These are phyloP conservation scores for Alternaria sp. DNA, from an alignment of 2,329 filamentous ascomycete genomes.

Conservation along the genomic window DNA sequence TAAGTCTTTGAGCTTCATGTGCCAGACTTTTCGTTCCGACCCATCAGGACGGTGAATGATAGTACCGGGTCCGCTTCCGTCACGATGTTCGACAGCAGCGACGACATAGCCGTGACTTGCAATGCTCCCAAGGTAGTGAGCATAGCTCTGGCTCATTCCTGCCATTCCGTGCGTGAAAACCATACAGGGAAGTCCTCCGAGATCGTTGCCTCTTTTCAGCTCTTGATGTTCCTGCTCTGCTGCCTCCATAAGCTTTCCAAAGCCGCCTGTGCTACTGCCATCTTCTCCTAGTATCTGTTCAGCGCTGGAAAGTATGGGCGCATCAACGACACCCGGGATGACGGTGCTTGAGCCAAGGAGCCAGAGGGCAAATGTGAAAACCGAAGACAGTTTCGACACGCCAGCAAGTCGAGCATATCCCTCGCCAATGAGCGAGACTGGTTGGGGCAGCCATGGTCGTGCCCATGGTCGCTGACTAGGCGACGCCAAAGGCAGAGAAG, in stretches of 20 bases:
- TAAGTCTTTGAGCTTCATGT: constrained; percentile 48
- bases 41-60: constrained; percentile 50
- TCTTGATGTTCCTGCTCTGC: constrained; percentile 32
- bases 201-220: constrained; percentile 34
- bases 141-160: constrained; percentile 55
- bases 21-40: constrained; percentile 47
- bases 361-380: constrained; percentile 55
- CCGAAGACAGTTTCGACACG: constrained; percentile 39
- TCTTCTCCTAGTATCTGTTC: constrained; percentile 35
- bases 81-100: constrained; percentile 58
- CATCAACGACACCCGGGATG: constrained; percentile 56
- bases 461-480: constrained; percentile 40
- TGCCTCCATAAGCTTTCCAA: constrained; percentile 25
- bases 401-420: constrained; percentile 56
- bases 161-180: constrained; percentile 60
- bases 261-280: constrained; percentile 20
- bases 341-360: constrained; percentile 52
- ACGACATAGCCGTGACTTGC: constrained; percentile 57
- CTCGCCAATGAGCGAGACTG: constrained; percentile 53
- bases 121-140: constrained; percentile 56
- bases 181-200: constrained; percentile 52
- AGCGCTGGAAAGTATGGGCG: constrained; percentile 46
- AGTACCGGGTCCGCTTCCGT: constrained; percentile 56
- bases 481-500: constrained; percentile 34
- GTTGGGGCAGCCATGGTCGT: constrained; percentile 56